Evolutionary conservation across 2,329 filamentous ascomycete genomes (phyloP).

Genomic region (Botryotinia calthae): DNA sequence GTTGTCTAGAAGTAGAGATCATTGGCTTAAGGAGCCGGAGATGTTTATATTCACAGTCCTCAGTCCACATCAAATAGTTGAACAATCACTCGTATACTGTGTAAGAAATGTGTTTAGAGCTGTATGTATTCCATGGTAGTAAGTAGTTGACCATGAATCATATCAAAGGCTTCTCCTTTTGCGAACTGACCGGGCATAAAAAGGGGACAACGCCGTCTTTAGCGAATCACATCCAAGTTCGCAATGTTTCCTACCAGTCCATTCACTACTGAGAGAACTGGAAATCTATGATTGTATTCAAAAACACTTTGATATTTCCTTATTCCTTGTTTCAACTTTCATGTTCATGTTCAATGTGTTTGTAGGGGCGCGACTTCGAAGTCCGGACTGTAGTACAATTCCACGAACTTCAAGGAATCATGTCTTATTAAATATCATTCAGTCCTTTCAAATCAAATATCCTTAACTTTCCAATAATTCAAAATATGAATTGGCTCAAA

Average conservation of each 20-base stretch:
- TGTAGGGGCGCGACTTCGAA: neutral
- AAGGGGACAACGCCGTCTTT: neutral
- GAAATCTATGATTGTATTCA: no score
- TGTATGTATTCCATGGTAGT: neutral
- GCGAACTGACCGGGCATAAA: neutral
- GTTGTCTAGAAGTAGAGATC: neutral
- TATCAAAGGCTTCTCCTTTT: neutral
- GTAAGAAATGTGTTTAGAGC: accelerated
- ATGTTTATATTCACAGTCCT: neutral
- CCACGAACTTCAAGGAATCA: neutral
- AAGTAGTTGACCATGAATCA: neutral
- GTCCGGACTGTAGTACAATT: neutral
- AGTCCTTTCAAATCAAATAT: neutral
- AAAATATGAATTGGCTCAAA: no score
- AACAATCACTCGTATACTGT: neutral
- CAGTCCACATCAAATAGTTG: neutral
- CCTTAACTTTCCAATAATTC: neutral
- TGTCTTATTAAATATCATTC: neutral
- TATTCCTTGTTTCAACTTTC: neutral
- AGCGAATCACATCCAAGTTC: neutral
- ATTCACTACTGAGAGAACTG: neutral
- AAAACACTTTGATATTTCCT: neutral
- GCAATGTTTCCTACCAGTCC: neutral
- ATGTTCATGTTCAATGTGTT: neutral
- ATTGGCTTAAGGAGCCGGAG: neutral